Conservation (phyloP, 1,139 yeast genomes). For the Debaryomyces sp. region DNA sequence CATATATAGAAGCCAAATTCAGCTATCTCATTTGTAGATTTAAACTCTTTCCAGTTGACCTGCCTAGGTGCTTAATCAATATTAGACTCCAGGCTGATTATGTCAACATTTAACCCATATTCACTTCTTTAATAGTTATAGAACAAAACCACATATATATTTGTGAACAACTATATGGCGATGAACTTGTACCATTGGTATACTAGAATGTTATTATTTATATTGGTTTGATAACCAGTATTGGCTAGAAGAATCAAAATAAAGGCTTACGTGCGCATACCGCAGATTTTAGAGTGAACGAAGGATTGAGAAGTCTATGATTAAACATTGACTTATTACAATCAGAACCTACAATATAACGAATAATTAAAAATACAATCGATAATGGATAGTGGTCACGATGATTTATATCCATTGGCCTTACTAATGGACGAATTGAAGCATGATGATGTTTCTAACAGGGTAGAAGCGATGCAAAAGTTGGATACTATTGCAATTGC, state of each 20-base stretch:
- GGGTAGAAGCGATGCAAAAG: constrained; percentile 95
- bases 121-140: not conserved
- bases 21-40: not conserved
- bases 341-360: constrained; percentile 2
- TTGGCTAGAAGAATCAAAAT: not conserved
- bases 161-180: not conserved
- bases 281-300: constrained; percentile 5
- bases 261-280: constrained; percentile 1
- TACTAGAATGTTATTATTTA: not conserved
- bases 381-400: constrained; percentile 43
- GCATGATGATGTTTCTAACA: constrained; percentile 88
- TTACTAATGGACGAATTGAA: constrained; percentile 94
- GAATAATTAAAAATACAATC: constrained; percentile 1
- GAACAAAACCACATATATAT: not conserved
- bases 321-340: not conserved
- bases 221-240: not conserved
- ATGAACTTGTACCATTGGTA: not conserved
- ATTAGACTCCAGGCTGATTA: not conserved
- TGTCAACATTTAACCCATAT: not conserved
- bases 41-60: not conserved
- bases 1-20: not conserved
- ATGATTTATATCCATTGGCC: constrained; percentile 92
- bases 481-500: constrained; percentile 95
- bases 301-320: constrained; percentile 8
- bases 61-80: not conserved